Base-by-base conservation (phyloP, 805 yeast species). In the Saturnispora zaruensis region DNA sequence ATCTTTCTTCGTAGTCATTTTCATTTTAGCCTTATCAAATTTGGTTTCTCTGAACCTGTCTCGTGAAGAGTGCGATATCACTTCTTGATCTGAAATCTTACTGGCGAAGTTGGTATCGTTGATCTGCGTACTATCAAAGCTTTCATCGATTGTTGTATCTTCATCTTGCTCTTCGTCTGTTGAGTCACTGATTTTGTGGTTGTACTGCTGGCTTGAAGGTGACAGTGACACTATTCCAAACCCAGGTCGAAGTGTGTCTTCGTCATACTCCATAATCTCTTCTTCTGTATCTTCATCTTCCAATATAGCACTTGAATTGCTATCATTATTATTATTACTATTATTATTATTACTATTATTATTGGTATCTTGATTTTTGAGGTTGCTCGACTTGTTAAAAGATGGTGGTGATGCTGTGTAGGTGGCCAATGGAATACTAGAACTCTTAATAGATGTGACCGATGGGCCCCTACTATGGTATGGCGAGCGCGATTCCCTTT, bases 221-320 rank as follows among this genome's bases (percentile, higher is more conserved):
- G 41, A 36, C 16, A 34, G 30, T 14, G 40, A 34, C 5, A 45
- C 36, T 1, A 43, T 20, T 6, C 48, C 48, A 26, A 45, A 45
- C 5, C 43, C 48, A 3, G 43, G 48, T 37, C 28, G 36, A 24
- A 45, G 43, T 8, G 20, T 18, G n/a, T 45, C 41, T 38, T 54
- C 52, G 41, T 56, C 63, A 28, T 61, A 63, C 21, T 62, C 64
- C 3, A 45, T 26, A 5, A 26, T 30, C 28, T 58, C 63, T 20
- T 62, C 64, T 18, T 55, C 57, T 6, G 48, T 45, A 16, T 56
- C 46, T 20, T 48, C 44, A 5, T 34, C 44, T 11, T 36, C 40
- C 23, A 48, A n/a, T 33, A 24, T 36, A 53, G 41, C 44, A 23
- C 45, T 38, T n/a, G 41, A 25, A 18, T 40, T 20, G 25, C 25